These are phyloP conservation scores for Trichoderma koningiopsis DNA, from an alignment of 2,329 filamentous ascomycete genomes.

Conservation along the genomic window DNA sequence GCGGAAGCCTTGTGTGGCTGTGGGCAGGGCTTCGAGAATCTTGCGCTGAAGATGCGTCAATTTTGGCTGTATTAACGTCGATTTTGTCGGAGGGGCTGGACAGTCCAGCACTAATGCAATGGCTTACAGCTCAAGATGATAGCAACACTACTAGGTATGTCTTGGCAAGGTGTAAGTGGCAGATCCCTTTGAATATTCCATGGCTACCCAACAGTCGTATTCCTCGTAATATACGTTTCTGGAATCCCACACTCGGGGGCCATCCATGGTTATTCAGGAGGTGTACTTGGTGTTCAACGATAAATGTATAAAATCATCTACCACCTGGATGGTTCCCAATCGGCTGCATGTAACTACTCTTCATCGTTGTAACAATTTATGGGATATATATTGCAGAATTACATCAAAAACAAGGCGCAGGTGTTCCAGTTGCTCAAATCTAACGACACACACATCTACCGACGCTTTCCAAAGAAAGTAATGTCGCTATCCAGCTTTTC, in stretches of 20 bases:
- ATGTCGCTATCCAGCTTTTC: conserved; percentile 49
- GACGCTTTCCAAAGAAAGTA: conserved; percentile 47
- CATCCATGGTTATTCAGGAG: background rate
- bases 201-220: background rate
- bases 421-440: background rate
- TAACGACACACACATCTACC: background rate
- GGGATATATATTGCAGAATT: background rate
- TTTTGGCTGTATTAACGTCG: no score
- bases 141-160: background rate
- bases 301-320: background rate
- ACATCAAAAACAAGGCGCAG: background rate
- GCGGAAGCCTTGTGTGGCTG: background rate
- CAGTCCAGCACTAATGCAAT: background rate
- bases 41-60: background rate
- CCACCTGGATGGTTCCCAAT: background rate
- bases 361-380: background rate
- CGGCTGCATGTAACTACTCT: background rate
- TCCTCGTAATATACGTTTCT: background rate
- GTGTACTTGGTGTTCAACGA: background rate
- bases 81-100: background rate
- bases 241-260: background rate
- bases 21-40: conserved; percentile 11
- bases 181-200: background rate
- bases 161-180: background rate
- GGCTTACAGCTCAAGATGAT: background rate